A percentile compares a stretch with the other conserved stretches of the same genome.
Conservation (phyloP, 768 basidiomycete species). For the Boletus subparvulus region DNA sequence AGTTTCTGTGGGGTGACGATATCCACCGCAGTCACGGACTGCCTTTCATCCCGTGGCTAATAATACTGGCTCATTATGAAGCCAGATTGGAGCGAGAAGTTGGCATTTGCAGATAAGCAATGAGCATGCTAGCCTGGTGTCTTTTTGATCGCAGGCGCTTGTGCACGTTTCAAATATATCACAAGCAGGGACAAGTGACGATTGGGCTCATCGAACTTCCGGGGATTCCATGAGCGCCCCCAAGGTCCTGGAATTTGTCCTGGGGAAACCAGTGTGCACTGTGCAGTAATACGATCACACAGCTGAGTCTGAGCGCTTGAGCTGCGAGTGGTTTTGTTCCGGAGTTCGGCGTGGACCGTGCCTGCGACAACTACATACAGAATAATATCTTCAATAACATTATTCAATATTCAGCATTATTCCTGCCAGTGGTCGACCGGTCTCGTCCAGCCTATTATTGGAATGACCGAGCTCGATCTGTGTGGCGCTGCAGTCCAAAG, state of each 20-base stretch:
- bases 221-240: slow-evolving; percentile 4
- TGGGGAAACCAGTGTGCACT: background rate
- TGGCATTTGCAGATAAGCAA: slow-evolving; percentile 7
- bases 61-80: slow-evolving; percentile 1
- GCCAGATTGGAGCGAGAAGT: background rate
- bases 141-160: slow-evolving; percentile 1
- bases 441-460: slow-evolving; percentile 12
- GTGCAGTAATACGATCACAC: background rate
- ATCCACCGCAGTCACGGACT: slow-evolving; percentile 3
- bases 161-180: background rate
- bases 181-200: slow-evolving; percentile 5
- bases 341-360: slow-evolving; percentile 17
- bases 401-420: background rate
- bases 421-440: background rate
- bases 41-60: slow-evolving; percentile 13
- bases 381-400: background rate
- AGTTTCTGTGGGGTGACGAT: slow-evolving; percentile 6
- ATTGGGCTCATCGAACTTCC: slow-evolving; percentile 1
- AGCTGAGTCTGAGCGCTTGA: background rate
- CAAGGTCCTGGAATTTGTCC: slow-evolving; percentile 5
- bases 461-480: slow-evolving; percentile 3
- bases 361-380: background rate
- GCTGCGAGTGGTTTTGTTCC: slow-evolving; percentile 1
- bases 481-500: slow-evolving; percentile 16
- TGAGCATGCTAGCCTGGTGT: slow-evolving; percentile 2